Percentiles rank a stretch among this genome's conserved stretches.
phyloP scores from a whole-genome alignment of 2,329 filamentous ascomycete genomes.

The Dendrostoma leiphaemia region DNA sequence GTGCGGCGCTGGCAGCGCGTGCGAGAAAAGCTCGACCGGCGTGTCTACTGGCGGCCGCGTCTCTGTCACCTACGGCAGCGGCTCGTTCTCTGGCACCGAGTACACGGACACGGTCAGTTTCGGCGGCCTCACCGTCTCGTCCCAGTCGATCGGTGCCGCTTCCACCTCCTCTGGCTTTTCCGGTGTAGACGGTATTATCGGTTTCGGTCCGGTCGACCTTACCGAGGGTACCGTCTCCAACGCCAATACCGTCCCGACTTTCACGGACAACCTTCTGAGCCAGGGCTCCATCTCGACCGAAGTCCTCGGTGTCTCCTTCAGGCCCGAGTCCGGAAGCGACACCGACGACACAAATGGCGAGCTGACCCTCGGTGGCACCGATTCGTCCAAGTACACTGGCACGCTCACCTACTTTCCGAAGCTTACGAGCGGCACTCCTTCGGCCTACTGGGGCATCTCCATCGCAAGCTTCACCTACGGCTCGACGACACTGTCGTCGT shows the following conservation, averaged over 20 bases:
- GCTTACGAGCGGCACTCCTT: slow-evolving; percentile 15
- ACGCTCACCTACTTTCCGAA: slow-evolving; percentile 21
- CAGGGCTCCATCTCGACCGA: slow-evolving; percentile 27
- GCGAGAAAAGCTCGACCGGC: slow-evolving; percentile 8
- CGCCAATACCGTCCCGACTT: slow-evolving; percentile 26
- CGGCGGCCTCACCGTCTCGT: slow-evolving; percentile 25
- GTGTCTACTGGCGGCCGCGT: slow-evolving; percentile 23
- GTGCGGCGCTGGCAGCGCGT: slow-evolving; percentile 4
- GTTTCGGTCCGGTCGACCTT: slow-evolving; percentile 26
- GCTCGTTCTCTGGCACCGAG: slow-evolving; percentile 26
- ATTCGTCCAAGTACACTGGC: slow-evolving; percentile 22
- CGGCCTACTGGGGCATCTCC: slow-evolving; percentile 25
- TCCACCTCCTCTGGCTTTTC: not conserved
- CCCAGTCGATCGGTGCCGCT: slow-evolving; percentile 11
- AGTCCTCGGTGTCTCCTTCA: slow-evolving; percentile 29
- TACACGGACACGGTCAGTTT: slow-evolving; percentile 30
- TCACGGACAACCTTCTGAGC: slow-evolving; percentile 27
- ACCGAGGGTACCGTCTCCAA: slow-evolving; percentile 26
- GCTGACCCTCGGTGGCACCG: slow-evolving; percentile 24
- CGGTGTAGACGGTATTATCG: slow-evolving; percentile 8
- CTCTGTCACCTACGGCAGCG: slow-evolving; percentile 26
- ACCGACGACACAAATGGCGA: slow-evolving; percentile 24
- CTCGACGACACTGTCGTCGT: slow-evolving; percentile 19
- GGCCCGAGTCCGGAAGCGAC: slow-evolving; percentile 25
- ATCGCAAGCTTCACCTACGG: slow-evolving; percentile 25